Evolutionary conservation across 2,329 filamentous ascomycete genomes (phyloP), one percentile per base, ranked within the genome.

Genomic region (Arthroderma sp.): DNA sequence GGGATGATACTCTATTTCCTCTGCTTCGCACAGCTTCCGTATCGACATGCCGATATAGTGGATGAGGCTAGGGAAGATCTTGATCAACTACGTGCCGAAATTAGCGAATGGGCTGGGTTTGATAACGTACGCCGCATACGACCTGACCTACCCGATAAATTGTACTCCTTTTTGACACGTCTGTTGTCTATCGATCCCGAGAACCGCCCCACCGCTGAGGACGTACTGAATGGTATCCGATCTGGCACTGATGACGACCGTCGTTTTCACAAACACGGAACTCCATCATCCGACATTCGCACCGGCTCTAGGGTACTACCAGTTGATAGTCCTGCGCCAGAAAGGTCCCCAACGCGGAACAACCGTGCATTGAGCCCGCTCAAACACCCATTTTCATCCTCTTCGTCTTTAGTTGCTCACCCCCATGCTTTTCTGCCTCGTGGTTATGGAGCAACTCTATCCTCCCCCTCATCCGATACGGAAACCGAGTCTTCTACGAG

Each of bases 1-100:
- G 91, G 91, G 40, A 95, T 98, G 89, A 96, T 96, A 45, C 73
- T 98, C 3, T 94, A 96, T 62, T 98, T 98, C 58, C 83, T 98
- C 73, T 98, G 91, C 61, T 98, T 98, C 59, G 86, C 83, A 1
- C 75, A 82, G 39, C 72, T 98, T 7, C 91, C 91, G 0, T 98
- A 96, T 58, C 72, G 68, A 27, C 84, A 82, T 54, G 86, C 88
- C 43, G 89, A 96, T 58, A 74, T 82, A 3, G 72, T 93, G 22
- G 78, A 94, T 48, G 89, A 96, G 61, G 89, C 96, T 58, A 80
- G 86, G 45, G 91, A 98, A 59, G 87, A 96, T 52, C 72, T 95
- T 4, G 87, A 95, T 54, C 71, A 80, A 52, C 72, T 98, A 29
- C 78, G 88, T 36, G 82, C 74, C 3, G 91, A 98, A 62, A 96